Conservation (phyloP, 805 yeast genomes). For the Saccharomycopsis amapae region DNA sequence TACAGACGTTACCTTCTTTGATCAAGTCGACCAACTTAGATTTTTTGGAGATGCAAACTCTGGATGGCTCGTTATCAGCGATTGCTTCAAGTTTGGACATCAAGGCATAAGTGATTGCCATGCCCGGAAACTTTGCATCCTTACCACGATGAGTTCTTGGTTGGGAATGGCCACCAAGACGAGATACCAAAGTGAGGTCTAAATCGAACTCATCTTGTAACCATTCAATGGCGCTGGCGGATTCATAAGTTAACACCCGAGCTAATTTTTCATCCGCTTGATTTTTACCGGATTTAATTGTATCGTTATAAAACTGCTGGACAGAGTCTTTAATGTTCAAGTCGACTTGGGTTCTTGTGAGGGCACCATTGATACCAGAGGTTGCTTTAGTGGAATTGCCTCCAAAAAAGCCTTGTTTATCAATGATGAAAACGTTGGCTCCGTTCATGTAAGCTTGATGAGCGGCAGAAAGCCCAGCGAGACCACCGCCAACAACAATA, state of each 20-base stretch:
- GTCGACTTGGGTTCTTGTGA: conserved; percentile 51
- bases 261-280: conserved; percentile 54
- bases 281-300: conserved; percentile 56
- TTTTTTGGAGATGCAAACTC: conserved; percentile 35
- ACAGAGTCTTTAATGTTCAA: conserved; percentile 48
- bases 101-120: conserved; percentile 53
- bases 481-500: conserved; percentile 57
- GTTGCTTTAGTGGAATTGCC: conserved; percentile 66
- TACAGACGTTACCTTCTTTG: conserved; percentile 25
- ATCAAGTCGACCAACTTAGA: conserved; percentile 39
- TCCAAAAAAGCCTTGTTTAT: conserved; percentile 53
- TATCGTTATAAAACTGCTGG: conserved; percentile 56
- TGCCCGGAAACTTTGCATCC: conserved; percentile 57
- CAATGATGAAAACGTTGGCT: conserved; percentile 45
- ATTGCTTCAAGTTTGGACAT: conserved; percentile 43
- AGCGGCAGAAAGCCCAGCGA: conserved; percentile 58
- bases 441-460: conserved; percentile 50
- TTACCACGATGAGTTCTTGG: conserved; percentile 79
- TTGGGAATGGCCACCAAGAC: conserved; percentile 76
- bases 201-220: conserved; percentile 54
- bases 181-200: conserved; percentile 61
- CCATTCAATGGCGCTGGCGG: conserved; percentile 68
- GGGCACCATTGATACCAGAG: conserved; percentile 67
- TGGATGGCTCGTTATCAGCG: conserved; percentile 36
- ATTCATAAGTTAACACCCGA: conserved; percentile 50